These are phyloP conservation scores for Coelastrella sp. DNA, from an alignment of 139 green algal genomes.

Conservation along the genomic window DNA sequence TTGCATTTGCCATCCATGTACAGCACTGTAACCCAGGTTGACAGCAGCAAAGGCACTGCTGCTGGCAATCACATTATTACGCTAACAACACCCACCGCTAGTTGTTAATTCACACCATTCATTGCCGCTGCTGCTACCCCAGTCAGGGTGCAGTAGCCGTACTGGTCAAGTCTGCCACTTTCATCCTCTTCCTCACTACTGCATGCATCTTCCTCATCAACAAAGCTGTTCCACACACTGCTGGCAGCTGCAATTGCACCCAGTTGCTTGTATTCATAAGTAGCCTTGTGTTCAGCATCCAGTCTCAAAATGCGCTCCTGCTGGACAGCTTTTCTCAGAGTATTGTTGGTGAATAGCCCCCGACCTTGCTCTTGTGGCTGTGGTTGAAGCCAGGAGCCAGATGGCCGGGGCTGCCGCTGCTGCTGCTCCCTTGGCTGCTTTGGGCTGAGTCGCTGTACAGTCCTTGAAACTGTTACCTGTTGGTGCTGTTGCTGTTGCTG, in stretches of 20 bases:
- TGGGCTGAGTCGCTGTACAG: too few relatives aligned
- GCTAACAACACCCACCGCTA: background rate
- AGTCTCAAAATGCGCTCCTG: too few relatives aligned
- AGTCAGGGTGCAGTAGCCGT: background rate
- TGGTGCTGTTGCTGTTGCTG: background rate
- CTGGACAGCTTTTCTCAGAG: background rate
- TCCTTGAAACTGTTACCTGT: too few relatives aligned
- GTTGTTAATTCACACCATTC: background rate
- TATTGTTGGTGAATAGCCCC: too few relatives aligned
- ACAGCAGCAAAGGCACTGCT: background rate
- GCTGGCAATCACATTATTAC: background rate
- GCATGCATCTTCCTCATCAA: background rate
- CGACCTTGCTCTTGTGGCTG: too few relatives aligned
- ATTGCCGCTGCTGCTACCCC: background rate
- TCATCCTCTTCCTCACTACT: constrained; percentile 15
- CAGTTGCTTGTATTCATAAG: too few relatives aligned
- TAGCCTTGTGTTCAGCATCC: too few relatives aligned
- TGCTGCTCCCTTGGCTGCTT: background rate
- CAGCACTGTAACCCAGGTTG: too few relatives aligned
- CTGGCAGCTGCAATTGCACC: too few relatives aligned
- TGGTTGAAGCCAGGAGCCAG: too few relatives aligned
- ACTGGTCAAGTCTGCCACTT: background rate
- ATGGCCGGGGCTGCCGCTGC: background rate
- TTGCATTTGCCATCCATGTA: too few relatives aligned
- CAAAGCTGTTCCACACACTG: constrained; percentile 15